Evolutionary conservation across 371 early-diverging fungal genomes (phyloP), one percentile per base, ranked within the genome.

Genomic region (Thermomucor indicae-seudaticae): DNA sequence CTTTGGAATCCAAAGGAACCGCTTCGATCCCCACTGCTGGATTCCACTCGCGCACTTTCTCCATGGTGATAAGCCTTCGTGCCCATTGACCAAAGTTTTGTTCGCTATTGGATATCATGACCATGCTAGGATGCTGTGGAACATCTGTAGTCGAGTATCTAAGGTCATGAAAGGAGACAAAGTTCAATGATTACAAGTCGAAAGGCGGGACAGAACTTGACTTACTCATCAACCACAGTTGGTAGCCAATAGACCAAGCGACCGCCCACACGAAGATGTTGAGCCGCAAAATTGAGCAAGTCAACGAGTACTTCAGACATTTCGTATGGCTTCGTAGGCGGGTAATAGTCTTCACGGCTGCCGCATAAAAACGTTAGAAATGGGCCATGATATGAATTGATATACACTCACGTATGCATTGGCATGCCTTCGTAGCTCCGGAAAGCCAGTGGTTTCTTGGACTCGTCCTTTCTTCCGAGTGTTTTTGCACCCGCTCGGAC

Each of bases 161-260:
- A 43, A 4, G 29, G 20, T 23, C 12, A 28, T 19, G 32, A 44
- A 24, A 23, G 24, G 10, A 37, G 5, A 23, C 4, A 8, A 3
- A 25, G 16, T 39, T 11, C n/a, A n/a, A n/a, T n/a, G n/a, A 11
- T 10, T 4, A 23, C 3, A 19, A 24, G 27, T 22, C 14, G 6
- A 16, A 4, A 12, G 17, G 20, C 19, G 23, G 8, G 7, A 19
- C 7, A 22, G 22, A 11, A 2, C 27, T 37, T 10, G 17, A 35
- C 62, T 52, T 75, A 85, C 73, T 93, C 91, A 30, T 91, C 92
- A 2, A 88, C 84, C 1, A 94, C 79, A 0, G 93, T 95, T 3
- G 98, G 97, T 22, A 97, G 68, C 97, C 98, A 98, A 68, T 92
- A 97, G 0, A 95, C 95, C 6, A 98, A 71, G 12, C 98, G 80